A percentile compares a stretch with the other conserved stretches of the same genome.
phyloP scores from a whole-genome alignment of 2,329 filamentous ascomycete genomes.

The Didymella arachidicola region DNA sequence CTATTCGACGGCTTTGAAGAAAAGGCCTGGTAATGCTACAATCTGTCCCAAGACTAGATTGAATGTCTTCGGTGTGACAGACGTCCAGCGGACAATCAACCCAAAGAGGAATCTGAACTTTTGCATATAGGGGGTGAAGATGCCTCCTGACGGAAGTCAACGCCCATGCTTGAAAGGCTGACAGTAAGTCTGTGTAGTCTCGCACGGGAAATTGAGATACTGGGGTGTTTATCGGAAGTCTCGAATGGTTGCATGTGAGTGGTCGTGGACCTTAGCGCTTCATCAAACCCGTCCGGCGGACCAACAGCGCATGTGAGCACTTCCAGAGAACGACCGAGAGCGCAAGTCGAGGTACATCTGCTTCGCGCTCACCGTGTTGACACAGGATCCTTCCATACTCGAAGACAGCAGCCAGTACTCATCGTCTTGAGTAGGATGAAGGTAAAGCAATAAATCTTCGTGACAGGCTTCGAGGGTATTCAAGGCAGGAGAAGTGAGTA shows the following conservation, averaged over 20 bases:
- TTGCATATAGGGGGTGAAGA: constrained; percentile 1
- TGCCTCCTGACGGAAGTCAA: constrained; percentile 11
- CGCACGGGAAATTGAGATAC: constrained; percentile 12
- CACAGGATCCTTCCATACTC: not conserved
- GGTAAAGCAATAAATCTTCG: not conserved
- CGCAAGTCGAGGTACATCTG: not conserved
- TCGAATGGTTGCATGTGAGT: constrained; percentile 16
- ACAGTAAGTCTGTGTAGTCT: constrained; percentile 10
- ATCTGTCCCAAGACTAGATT: not conserved
- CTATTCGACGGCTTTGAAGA: not conserved
- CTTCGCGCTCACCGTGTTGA: not conserved
- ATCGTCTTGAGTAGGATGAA: not conserved
- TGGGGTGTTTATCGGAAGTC: not conserved
- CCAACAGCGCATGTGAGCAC: not conserved
- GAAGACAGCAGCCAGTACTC: not conserved
- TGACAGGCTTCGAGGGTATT: not conserved
- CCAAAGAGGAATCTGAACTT: not conserved
- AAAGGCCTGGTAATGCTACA: not conserved
- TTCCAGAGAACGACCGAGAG: not conserved
- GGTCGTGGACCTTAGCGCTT: not conserved
- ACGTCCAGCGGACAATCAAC: not conserved
- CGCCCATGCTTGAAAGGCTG: constrained; percentile 6
- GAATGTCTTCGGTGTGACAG: not conserved
- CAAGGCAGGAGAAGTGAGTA: not conserved
- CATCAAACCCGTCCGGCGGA: constrained; percentile 4